Conservation (phyloP, 352 stramenopile species). For the Phytophthora litchii region DNA sequence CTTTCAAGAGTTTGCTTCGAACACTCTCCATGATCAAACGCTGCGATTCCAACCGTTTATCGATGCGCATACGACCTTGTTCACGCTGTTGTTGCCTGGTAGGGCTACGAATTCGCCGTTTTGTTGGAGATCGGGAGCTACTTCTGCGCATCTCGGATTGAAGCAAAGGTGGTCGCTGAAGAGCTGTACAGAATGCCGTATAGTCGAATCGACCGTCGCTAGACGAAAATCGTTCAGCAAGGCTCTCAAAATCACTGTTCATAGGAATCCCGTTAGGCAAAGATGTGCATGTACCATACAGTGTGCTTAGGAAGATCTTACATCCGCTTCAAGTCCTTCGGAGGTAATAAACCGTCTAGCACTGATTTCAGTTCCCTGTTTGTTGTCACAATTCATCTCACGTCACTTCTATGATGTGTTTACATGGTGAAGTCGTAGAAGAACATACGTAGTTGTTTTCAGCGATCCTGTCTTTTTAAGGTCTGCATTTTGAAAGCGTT, state of each 20-base stretch:
- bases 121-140: constrained; percentile 16
- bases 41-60: constrained; percentile 56
- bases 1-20: constrained; percentile 58
- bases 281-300: too few relatives aligned
- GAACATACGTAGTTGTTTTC: constrained; percentile 13
- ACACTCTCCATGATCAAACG: constrained; percentile 52
- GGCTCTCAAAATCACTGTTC: constrained; percentile 13
- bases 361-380: constrained; percentile 18
- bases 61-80: constrained; percentile 45
- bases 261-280: too few relatives aligned
- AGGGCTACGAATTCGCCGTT: constrained; percentile 16
- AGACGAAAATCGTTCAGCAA: constrained; percentile 11
- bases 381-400: too few relatives aligned
- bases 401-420: too few relatives aligned
- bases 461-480: constrained; percentile 10
- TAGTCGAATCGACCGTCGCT: constrained; percentile 31
- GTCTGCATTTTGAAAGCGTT: constrained; percentile 27
- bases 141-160: constrained; percentile 5
- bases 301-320: constrained; percentile 1
- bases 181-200: constrained; percentile 30
- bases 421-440: too few relatives aligned
- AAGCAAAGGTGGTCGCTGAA: constrained; percentile 18
- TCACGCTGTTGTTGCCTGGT: constrained; percentile 18
- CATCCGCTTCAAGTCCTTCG: constrained; percentile 24
- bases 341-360: constrained; percentile 11